Evolutionary conservation across 2,329 filamentous ascomycete genomes (phyloP), one percentile per base, ranked within the genome.

Genomic region (Tricladium varicosporioides): DNA sequence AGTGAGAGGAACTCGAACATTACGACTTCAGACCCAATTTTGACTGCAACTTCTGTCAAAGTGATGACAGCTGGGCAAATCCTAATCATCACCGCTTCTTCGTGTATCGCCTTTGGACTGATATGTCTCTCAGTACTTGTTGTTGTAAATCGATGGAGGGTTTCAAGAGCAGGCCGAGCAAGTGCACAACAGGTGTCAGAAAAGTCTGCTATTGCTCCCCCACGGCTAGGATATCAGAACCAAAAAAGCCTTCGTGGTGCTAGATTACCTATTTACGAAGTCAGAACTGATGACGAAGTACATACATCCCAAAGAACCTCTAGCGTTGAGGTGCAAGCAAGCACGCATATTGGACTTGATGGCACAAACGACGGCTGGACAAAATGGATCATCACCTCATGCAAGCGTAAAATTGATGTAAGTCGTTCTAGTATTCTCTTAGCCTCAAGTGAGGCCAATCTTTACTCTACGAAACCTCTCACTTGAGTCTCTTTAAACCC

Each of bases 321-420:
- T 27, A 27, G 22, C 22, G 7, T 33, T 15, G 13, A 48, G 13
- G 32, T 15, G 10, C 36, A 42, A 32, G 14, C 33, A 27, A 27
- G 22, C 44, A 14, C 31, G 9, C 27, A 11, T 11, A 19, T 15
- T 11, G 36, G 47, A 10, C 31, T 62, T 22, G 63, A 65, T 56
- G 63, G 58, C 32, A 43, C 57, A 11, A 51, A 49, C 33, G 63
- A 63, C 44, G 54, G 56, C 3, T 61, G 60, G 60, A 56, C 47
- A n/a, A 54, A 45, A 27, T 60, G 56, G 58, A 32, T 59, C 22
- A 22, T 27, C 22, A 27, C 22, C 7, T 27, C 31, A 15, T 36
- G 40, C 19, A 57, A 36, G 27, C 31, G 43, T 15, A 27, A 16
- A 7, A 31, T 9, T 33, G 32, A 58, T 18, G 56, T 54, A 32